Base-by-base conservation (phyloP, 495 filamentous ascomycete genomes). In the Penicillium bovifimosum region DNA sequence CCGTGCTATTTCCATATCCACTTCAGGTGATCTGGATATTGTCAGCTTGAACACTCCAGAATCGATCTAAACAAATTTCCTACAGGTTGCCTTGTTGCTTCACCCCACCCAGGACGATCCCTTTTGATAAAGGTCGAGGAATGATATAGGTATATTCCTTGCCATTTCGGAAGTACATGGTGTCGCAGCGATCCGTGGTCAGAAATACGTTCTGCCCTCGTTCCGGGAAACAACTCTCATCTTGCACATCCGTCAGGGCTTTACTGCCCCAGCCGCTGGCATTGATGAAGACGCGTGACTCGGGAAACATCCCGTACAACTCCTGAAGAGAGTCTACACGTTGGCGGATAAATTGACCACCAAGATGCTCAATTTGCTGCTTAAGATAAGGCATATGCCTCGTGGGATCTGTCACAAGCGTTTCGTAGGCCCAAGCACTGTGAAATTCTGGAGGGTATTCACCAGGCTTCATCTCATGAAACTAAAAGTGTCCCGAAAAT, bases 141-240 rank as follows among this genome's bases (percentile, higher is more conserved):
- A 79, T 79, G 16, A 79, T 58, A 52, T 79, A 77, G 14, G 75
- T 77, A 44, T 79, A 79, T 47, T 77, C 73, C 7, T 64, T 59
- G 31, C 75, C 76, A 44, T 73, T 73, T 1, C 69, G 66, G 34
- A 76, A 74, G 42, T 72, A 71, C 54, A 76, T 49, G 0, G 60
- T 68, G 5, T 62, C 35, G 46, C 64, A 68, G 18, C 64, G 50
- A 1, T 70, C 57, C 0, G 69, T 74, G 26, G 53, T 51, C 9
- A 65, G 57, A 38, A 73, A 72, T 6, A 76, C 70, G 51, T 75
- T 76, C 40, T 76, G 73, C 9, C 73, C 73, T 13, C 70, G 55
- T 48, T 75, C 71, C 6, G 73, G 66, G 18, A 70, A 76, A 44
- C 70, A 75, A 18, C 56, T 58, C 13, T 66, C 59, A 36, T 76